phyloP scores from a whole-genome alignment of 2,329 filamentous ascomycete species.

The Fusarium sp. region DNA sequence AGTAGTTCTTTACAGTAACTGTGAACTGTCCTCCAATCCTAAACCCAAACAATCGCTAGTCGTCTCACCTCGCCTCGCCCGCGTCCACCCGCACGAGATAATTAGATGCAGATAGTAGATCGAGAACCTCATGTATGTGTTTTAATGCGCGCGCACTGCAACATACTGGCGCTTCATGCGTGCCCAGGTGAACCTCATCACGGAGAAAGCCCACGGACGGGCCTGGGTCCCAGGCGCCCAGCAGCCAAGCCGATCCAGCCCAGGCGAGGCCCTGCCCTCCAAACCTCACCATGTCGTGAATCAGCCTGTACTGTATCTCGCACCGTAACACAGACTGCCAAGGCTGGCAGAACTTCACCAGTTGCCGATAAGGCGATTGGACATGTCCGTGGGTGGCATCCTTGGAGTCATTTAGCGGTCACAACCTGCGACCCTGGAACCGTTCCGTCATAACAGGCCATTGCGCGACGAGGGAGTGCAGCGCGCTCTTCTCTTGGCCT shows the following conservation, averaged over 20 bases:
- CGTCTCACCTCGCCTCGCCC: constrained; percentile 24
- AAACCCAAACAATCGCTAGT: not conserved
- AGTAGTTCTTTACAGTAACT: not conserved
- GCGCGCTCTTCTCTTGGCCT: not conserved
- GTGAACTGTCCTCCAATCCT: constrained; percentile 13
- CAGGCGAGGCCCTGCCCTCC: constrained; percentile 40
- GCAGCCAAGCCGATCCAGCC: constrained; percentile 41
- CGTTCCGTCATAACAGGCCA: constrained; percentile 41
- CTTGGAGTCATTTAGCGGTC: constrained; percentile 31
- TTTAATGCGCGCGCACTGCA: constrained; percentile 20
- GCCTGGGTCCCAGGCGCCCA: not conserved
- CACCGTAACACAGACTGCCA: constrained; percentile 35
- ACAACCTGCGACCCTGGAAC: constrained; percentile 29
- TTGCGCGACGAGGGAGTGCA: constrained; percentile 18
- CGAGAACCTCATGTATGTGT: constrained; percentile 15
- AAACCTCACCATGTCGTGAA: constrained; percentile 25
- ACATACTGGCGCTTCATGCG: constrained; percentile 35
- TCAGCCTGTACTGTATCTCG: constrained; percentile 33
- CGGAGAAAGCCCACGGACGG: constrained; percentile 27
- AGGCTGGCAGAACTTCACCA: constrained; percentile 40
- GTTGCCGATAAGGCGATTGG: constrained; percentile 48
- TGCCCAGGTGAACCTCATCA: constrained; percentile 25
- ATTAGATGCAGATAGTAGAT: constrained; percentile 12
- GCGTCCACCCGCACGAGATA: constrained; percentile 40
- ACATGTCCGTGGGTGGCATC: constrained; percentile 1